Evolutionary conservation across 2,329 filamentous ascomycete species (phyloP).

Genomic region (Chaetomium sp.): DNA sequence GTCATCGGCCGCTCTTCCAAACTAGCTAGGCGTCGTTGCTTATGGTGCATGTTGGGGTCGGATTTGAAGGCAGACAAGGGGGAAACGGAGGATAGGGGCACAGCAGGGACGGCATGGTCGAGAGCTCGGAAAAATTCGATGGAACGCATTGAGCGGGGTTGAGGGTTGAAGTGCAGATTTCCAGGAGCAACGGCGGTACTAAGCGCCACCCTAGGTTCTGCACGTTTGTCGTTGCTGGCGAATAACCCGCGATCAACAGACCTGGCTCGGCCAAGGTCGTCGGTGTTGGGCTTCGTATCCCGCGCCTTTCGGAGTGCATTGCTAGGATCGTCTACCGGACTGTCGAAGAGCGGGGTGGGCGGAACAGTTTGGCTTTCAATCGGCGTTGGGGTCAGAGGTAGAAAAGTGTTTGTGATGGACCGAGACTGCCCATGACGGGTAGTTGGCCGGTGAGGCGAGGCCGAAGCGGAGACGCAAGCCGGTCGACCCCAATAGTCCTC

Average conservation of each 20-base stretch:
- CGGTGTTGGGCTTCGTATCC: slow-evolving; percentile 32
- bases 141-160: slow-evolving; percentile 31
- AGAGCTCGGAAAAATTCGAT: slow-evolving; percentile 16
- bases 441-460: slow-evolving; percentile 27
- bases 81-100: too few species aligned
- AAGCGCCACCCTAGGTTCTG: slow-evolving; percentile 56
- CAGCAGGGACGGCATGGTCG: too few species aligned
- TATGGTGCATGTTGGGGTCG: slow-evolving; percentile 38
- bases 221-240: slow-evolving; percentile 55
- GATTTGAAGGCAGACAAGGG: slow-evolving; percentile 30
- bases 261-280: slow-evolving; percentile 48
- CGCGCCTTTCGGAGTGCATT: slow-evolving; percentile 39
- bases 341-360: slow-evolving; percentile 34
- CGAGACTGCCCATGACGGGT: slow-evolving; percentile 39
- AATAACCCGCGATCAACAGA: slow-evolving; percentile 59
- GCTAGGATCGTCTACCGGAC: slow-evolving; percentile 34
- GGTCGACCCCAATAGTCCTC: slow-evolving; percentile 29
- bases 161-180: slow-evolving; percentile 45
- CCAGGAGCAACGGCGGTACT: slow-evolving; percentile 58
- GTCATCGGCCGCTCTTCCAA: slow-evolving; percentile 43
- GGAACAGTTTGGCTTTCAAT: slow-evolving; percentile 32
- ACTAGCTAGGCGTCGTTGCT: slow-evolving; percentile 30
- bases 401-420: slow-evolving; percentile 39
- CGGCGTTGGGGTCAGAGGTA: slow-evolving; percentile 34
- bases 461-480: slow-evolving; percentile 28